A percentile compares a stretch with the other conserved stretches of the same genome.
phyloP scores from a whole-genome alignment of 441 rosid genomes.

The Capsella rubella region DNA sequence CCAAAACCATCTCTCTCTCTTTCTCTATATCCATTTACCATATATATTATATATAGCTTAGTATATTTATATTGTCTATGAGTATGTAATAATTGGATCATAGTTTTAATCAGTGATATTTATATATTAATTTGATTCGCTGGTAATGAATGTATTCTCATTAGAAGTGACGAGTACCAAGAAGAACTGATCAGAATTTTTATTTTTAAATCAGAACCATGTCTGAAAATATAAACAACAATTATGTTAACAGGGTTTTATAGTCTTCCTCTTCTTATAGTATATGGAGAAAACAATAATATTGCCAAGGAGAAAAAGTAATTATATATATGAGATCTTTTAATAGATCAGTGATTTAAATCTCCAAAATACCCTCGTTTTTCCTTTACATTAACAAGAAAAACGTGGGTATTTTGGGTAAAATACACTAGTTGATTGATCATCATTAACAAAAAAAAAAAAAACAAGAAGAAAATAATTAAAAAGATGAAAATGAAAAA shows the following conservation, averaged over 20 bases:
- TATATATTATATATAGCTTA: too few relatives aligned
- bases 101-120: slow-evolving; percentile 5
- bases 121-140: slow-evolving; percentile 27
- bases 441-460: not conserved
- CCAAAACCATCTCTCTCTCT: not conserved
- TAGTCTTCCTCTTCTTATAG: not conserved
- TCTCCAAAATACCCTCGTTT: slow-evolving; percentile 50
- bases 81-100: slow-evolving; percentile 10
- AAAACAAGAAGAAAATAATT: not conserved
- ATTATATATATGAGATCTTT: slow-evolving; percentile 12
- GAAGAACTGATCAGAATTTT: slow-evolving; percentile 19
- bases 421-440: slow-evolving; percentile 36
- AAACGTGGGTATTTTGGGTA: slow-evolving; percentile 73
- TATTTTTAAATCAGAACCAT: not conserved
- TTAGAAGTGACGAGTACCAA: slow-evolving; percentile 34
- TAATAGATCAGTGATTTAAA: slow-evolving; percentile 34
- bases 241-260: not conserved
- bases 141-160: slow-evolving; percentile 21
- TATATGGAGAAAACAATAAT: not conserved
- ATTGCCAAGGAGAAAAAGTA: not conserved
- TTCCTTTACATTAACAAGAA: slow-evolving; percentile 35
- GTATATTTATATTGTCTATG: not conserved
- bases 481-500: not conserved
- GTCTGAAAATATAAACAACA: slow-evolving; percentile 3
- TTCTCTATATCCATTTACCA: not conserved